Evolutionary conservation across 306 rosid genomes (phyloP).

Genomic region (Trichosanthes cucumerina): DNA sequence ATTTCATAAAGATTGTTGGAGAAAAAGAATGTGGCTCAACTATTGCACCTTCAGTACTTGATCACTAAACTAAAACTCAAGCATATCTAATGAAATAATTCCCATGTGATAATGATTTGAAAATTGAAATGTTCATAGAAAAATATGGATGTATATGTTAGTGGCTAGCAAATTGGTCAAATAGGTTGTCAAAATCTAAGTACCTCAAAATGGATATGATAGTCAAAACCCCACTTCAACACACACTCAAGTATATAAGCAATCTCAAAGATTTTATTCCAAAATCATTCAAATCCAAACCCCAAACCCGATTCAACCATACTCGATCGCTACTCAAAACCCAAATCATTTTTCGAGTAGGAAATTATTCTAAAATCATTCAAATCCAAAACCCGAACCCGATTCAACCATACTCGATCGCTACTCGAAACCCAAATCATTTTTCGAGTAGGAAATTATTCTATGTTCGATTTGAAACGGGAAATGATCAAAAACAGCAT

Average conservation of each 20-base stretch:
- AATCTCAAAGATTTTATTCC: not conserved
- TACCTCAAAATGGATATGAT: not conserved
- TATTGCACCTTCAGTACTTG: not conserved
- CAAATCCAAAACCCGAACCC: too few species aligned
- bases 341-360: not conserved
- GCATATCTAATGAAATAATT: constrained; percentile 2
- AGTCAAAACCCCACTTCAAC: constrained; percentile 2
- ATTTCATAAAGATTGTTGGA: not conserved
- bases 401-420: too few species aligned
- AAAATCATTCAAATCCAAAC: too few species aligned
- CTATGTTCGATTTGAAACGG: not conserved
- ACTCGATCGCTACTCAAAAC: too few species aligned
- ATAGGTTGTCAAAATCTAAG: not conserved
- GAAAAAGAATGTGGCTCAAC: not conserved
- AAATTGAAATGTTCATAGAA: not conserved
- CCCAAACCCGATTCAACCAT: too few species aligned
- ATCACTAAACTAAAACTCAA: not conserved
- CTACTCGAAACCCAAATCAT: not conserved
- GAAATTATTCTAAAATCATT: too few species aligned
- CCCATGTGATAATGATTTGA: constrained; percentile 28
- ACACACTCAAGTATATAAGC: not conserved
- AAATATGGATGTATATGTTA: not conserved
- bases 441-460: not conserved
- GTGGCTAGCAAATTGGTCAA: not conserved
- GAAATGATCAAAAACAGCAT: constrained; percentile 27